phyloP scores from a whole-genome alignment of 1,284 basidiomycete genomes.

The Ceratobasidium sp. region DNA sequence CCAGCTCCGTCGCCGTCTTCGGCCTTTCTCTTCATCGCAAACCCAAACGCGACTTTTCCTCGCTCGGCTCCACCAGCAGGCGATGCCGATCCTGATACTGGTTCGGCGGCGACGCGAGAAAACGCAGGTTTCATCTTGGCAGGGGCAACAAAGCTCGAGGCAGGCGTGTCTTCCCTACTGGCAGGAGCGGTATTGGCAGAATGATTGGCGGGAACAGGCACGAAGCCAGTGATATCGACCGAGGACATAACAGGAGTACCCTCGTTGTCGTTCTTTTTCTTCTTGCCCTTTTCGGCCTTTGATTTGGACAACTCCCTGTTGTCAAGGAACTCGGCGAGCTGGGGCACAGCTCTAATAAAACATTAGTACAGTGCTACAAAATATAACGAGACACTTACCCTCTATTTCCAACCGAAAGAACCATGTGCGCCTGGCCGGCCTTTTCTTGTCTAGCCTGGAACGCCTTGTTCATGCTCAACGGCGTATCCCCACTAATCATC shows the following conservation, averaged over 20 bases:
- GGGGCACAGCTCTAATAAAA: conserved; percentile 77
- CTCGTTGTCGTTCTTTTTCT: conserved; percentile 78
- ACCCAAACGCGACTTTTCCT: conserved; percentile 79
- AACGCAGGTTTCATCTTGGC: conserved; percentile 72
- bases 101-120: conserved; percentile 73
- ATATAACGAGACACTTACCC: conserved; percentile 69
- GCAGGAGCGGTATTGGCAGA: conserved; percentile 63
- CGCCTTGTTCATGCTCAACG: conserved; percentile 90
- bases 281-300: conserved; percentile 80
- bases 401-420: conserved; percentile 92
- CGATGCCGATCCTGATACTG: conserved; percentile 58
- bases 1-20: conserved; percentile 63
- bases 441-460: conserved; percentile 93
- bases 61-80: conserved; percentile 71
- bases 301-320: conserved; percentile 78
- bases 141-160: conserved; percentile 69
- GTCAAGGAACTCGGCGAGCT: conserved; percentile 82
- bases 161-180: conserved; percentile 63
- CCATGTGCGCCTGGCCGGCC: conserved; percentile 94
- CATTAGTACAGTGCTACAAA: conserved; percentile 47
- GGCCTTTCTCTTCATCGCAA: conserved; percentile 82
- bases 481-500: conserved; percentile 94
- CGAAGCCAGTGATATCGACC: conserved; percentile 74
- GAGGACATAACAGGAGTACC: conserved; percentile 61
- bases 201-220: conserved; percentile 69